These are phyloP conservation scores for Diospyros kaki DNA, from an alignment of 148 eudicot genomes.

Conservation along the genomic window DNA sequence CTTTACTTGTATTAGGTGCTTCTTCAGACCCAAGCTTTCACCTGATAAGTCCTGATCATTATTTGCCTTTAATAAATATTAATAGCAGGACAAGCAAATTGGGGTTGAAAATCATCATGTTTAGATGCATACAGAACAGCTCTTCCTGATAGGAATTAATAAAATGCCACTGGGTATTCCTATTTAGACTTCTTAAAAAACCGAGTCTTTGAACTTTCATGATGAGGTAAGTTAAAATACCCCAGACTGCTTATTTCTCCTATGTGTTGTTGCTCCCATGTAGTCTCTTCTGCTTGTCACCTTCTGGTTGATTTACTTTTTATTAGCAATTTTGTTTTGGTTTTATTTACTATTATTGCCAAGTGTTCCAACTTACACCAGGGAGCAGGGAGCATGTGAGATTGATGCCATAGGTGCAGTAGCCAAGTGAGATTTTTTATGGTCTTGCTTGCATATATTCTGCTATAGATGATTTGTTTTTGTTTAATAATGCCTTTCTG, in stretches of 20 bases:
- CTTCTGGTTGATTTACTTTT: neutral
- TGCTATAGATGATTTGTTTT: neutral
- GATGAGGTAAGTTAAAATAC: neutral
- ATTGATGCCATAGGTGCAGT: neutral
- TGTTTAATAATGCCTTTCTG: neutral
- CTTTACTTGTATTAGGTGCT: neutral
- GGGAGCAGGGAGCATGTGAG: neutral
- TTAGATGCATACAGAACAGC: neutral
- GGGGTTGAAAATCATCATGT: neutral
- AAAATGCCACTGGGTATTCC: neutral
- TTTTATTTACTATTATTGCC: neutral
- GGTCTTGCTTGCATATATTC: neutral
- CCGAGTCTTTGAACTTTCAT: neutral
- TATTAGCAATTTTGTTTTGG: neutral
- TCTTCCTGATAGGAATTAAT: neutral
- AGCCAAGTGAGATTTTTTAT: neutral
- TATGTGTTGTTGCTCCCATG: neutral
- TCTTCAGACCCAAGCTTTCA: neutral
- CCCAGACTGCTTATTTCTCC: neutral
- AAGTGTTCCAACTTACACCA: neutral
- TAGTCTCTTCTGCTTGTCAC: neutral
- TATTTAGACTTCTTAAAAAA: neutral
- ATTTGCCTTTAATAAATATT: neutral
- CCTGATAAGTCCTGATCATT: constrained; percentile 1
- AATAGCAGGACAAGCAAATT: neutral